phyloP scores from a whole-genome alignment of 164 flowering plant species.

The Magnolia sinica region DNA sequence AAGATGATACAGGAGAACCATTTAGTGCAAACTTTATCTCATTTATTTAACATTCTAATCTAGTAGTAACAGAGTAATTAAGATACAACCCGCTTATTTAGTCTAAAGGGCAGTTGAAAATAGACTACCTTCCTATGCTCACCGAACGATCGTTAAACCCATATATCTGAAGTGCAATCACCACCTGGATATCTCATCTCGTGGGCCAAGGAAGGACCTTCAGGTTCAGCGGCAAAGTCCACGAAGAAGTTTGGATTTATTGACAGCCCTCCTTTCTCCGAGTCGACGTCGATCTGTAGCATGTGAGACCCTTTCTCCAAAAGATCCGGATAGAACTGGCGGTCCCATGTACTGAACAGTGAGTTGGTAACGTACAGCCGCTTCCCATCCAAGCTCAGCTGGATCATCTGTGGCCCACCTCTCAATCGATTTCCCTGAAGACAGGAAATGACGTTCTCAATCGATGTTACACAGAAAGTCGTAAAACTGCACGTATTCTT shows the following conservation, averaged over 20 bases:
- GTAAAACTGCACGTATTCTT: no score
- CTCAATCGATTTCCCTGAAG: conserved; percentile 70
- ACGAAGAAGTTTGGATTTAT: conserved; percentile 81
- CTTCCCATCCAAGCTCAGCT: conserved; percentile 91
- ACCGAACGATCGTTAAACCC: conserved; percentile 40
- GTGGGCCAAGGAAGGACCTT: conserved; percentile 94
- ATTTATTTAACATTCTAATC: no score
- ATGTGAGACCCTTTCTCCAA: conserved; percentile 85
- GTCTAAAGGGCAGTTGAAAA: neutral
- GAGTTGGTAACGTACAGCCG: conserved; percentile 92
- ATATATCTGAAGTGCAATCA: conserved; percentile 97
- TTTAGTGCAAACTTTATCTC: no score
- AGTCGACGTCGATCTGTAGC: conserved; percentile 80
- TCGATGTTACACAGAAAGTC: no score
- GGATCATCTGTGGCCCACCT: conserved; percentile 99
- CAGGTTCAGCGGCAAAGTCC: conserved; percentile 86
- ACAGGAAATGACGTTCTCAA: neutral
- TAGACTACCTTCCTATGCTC: neutral
- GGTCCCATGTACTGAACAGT: conserved; percentile 90
- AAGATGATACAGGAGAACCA: no score
- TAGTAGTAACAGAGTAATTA: no score
- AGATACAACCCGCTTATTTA: no score
- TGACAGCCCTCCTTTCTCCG: conserved; percentile 76
- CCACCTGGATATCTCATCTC: conserved; percentile 99
- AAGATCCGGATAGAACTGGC: conserved; percentile 84